Base-by-base conservation (phyloP, 2,329 filamentous ascomycete genomes). In the Cordyceps farinosa region DNA sequence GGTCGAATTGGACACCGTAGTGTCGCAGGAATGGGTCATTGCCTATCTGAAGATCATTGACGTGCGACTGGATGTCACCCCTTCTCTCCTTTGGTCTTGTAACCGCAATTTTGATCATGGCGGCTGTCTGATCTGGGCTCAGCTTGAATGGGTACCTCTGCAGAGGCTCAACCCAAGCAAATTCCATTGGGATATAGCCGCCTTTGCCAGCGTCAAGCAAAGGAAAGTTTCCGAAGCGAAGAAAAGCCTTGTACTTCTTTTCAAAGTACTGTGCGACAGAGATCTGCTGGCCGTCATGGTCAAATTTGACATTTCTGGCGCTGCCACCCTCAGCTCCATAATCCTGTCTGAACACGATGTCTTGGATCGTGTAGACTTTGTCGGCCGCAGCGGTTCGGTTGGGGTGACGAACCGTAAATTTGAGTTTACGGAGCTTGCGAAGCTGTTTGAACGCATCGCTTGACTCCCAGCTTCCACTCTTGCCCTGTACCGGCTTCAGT, bases 81-180 rank as follows among this genome's bases (percentile, higher is more conserved):
- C 86, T 84, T n/a, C 95, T 90, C 36, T 87, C 73, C 0, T 74
- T 73, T 0, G 95, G 95, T 1, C 88, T 84, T 6, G 90, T 91
- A 5, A 97, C 94, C 0, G 94, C 93, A 70, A 94, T 92, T 74
- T 90, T 94, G 79, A 99, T 97, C 95, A 99, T 99, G 5, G 83
- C 77, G 0, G 88, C 79, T 0, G 94, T 97, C 77, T 96, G 82
- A 0, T 77, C 72, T 0, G 82, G 79, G 60, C 82, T 82, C 1
- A 90, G 73, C 74, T 90, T 90, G 76, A 79, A 88, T 0, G 79
- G 78, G 67, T 88, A 90, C 0, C 84, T 79, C 71, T 90, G 87
- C 71, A 85, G 81, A 0, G 78, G 74, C 42, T 79, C 70, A 7
- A 87, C 67, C 9, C 76, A 75, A 61, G 84, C 85, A 3, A 87